Evolutionary conservation across 2,329 filamentous ascomycete species (phyloP).

Genomic region (Leptosphaerulina australis): DNA sequence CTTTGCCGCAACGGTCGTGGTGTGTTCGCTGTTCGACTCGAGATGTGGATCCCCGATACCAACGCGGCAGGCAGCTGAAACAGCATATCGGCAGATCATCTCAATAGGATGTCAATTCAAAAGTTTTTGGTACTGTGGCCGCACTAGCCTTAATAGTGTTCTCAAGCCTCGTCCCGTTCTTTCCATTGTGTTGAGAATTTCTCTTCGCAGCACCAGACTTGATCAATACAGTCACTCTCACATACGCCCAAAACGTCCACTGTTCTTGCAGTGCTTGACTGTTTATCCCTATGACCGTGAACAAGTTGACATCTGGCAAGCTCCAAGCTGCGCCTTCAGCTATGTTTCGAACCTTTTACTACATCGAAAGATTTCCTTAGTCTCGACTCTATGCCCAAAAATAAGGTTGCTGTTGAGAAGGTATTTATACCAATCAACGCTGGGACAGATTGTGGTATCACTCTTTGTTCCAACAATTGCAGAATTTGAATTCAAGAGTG

Average conservation of each 20-base stretch:
- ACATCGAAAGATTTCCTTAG: neutral
- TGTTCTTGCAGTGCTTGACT: neutral
- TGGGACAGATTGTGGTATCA: no score
- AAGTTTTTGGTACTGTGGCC: no score
- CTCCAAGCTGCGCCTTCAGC: neutral
- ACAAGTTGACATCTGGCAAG: neutral
- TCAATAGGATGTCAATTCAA: no score
- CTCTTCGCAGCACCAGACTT: neutral
- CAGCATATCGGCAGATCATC: no score
- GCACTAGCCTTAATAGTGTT: neutral
- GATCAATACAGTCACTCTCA: neutral
- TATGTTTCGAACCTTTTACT: neutral
- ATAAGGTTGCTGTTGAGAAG: neutral
- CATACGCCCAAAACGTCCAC: neutral
- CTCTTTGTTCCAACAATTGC: no score
- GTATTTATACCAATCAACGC: no score
- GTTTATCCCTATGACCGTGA: neutral
- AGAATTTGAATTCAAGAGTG: no score
- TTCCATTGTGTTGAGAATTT: neutral
- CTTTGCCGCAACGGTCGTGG: constrained; percentile 10
- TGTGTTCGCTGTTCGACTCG: constrained; percentile 11
- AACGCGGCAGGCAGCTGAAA: neutral
- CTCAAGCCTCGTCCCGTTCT: neutral
- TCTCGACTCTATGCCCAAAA: neutral
- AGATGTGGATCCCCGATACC: constrained; percentile 29